phyloP scores from a whole-genome alignment of 2,329 filamentous ascomycete genomes.

The Botrytis aclada region DNA sequence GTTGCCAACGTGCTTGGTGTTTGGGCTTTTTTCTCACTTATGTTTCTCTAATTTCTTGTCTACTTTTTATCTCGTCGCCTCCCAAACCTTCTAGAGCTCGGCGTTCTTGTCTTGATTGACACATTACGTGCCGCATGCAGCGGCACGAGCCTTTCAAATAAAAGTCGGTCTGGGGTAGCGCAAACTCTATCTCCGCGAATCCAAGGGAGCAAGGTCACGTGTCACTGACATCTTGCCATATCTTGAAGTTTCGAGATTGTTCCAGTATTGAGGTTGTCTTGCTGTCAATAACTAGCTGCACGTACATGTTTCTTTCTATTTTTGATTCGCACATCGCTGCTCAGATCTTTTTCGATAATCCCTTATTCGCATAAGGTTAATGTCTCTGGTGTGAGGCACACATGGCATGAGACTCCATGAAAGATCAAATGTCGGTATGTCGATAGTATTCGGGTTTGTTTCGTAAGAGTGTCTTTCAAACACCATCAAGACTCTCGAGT shows the following conservation, averaged over 20 bases:
- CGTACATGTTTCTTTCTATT: not conserved
- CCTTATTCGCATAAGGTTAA: not conserved
- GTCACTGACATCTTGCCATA: not conserved
- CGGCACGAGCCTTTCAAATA: not conserved
- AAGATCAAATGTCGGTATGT: not conserved
- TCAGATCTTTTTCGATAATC: not conserved
- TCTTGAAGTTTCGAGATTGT: slow-evolving; percentile 13
- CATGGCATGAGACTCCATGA: not conserved
- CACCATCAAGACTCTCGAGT: not conserved
- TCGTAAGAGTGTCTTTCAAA: not conserved
- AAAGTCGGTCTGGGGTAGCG: slow-evolving; percentile 16
- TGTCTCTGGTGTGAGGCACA: not conserved
- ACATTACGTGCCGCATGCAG: not conserved
- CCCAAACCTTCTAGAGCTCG: not conserved
- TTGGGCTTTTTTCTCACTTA: not conserved
- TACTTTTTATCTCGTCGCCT: not conserved
- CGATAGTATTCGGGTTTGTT: not conserved
- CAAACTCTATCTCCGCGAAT: slow-evolving; percentile 10
- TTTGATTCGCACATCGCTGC: not conserved
- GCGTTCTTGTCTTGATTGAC: not conserved
- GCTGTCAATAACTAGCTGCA: not conserved
- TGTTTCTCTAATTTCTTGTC: not conserved
- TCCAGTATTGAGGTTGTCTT: not conserved
- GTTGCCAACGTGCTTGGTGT: not conserved
- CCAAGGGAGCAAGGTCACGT: not conserved